These are phyloP conservation scores for Rhytidhysteron rufulum DNA, from an alignment of 2,329 filamentous ascomycete species.

Conservation along the genomic window DNA sequence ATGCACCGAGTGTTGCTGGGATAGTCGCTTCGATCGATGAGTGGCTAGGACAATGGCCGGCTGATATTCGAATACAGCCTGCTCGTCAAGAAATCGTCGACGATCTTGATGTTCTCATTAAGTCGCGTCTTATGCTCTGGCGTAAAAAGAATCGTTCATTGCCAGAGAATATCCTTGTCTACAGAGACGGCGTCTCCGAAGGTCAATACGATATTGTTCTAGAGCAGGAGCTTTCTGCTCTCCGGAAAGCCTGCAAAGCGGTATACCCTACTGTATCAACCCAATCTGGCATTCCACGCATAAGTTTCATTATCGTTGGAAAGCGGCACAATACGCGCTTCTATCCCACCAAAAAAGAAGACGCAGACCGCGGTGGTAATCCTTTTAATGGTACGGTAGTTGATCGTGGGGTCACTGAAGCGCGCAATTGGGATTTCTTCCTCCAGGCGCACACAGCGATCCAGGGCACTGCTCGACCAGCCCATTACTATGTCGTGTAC, in stretches of 20 bases:
- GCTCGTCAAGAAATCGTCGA: conserved; percentile 66
- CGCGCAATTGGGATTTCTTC: conserved; percentile 71
- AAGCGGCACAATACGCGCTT: conserved; percentile 88
- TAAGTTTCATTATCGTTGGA: conserved; percentile 73
- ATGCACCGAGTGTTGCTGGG: conserved; percentile 69
- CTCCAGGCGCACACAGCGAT: conserved; percentile 75
- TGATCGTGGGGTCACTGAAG: conserved; percentile 70
- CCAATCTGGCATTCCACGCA: conserved; percentile 44
- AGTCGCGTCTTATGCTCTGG: conserved; percentile 63
- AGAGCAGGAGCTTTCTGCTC: conserved; percentile 60
- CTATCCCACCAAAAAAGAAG: conserved; percentile 57
- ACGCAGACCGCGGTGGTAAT: conserved; percentile 52
- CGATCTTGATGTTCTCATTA: conserved; percentile 58
- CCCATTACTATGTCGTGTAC: conserved; percentile 68
- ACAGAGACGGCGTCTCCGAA: conserved; percentile 85
- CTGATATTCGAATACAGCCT: conserved; percentile 61
- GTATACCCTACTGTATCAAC: conserved; percentile 53
- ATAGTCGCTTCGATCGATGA: conserved; percentile 72
- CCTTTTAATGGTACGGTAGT: conserved; percentile 72
- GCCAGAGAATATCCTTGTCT: conserved; percentile 76
- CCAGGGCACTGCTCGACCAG: conserved; percentile 76
- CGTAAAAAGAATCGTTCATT: conserved; percentile 33
- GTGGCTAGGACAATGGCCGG: conserved; percentile 71
- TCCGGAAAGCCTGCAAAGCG: conserved; percentile 59
- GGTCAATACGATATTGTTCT: conserved; percentile 72